Percentiles rank a stretch among this genome's conserved stretches.
Conservation (phyloP, 2,329 filamentous ascomycete species). For the Fusarium coffeatum region DNA sequence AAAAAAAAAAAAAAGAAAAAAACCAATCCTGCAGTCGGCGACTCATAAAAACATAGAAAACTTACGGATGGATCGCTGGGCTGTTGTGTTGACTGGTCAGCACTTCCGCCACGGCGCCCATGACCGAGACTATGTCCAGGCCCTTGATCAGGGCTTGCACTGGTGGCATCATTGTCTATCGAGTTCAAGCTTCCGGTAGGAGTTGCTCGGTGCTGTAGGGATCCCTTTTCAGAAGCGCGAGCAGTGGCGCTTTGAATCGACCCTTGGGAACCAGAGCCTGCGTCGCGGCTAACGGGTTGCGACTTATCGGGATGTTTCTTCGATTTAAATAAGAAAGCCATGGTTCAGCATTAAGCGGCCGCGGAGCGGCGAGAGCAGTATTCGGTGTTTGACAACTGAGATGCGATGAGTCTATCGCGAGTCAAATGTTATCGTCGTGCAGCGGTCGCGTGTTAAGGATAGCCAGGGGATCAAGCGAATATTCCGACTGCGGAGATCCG, state of each 20-base stretch:
- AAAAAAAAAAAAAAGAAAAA: no score
- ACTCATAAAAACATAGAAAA: constrained; percentile 20
- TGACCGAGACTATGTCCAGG: constrained; percentile 58
- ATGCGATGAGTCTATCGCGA: constrained; percentile 20
- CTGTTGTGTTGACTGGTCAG: constrained; percentile 60
- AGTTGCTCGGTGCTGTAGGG: constrained; percentile 68
- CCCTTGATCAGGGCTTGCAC: constrained; percentile 71
- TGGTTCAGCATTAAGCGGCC: constrained; percentile 60
- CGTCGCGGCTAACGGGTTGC: constrained; percentile 64
- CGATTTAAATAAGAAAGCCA: constrained; percentile 86
- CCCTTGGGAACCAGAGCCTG: constrained; percentile 58
- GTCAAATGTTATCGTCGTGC: constrained; percentile 2
- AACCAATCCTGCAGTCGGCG: not conserved
- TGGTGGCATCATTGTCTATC: constrained; percentile 67
- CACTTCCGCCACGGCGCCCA: constrained; percentile 63
- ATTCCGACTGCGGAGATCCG: constrained; percentile 38
- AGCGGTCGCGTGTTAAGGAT: constrained; percentile 41
- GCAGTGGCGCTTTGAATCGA: constrained; percentile 62
- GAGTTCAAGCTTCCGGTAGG: constrained; percentile 84
- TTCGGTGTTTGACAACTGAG: constrained; percentile 13
- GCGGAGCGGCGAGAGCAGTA: constrained; percentile 51
- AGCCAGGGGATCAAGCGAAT: constrained; percentile 24
- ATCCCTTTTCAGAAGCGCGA: constrained; percentile 64
- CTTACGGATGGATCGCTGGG: constrained; percentile 57
- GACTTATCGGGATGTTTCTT: constrained; percentile 79